Evolutionary conservation across 768 basidiomycete species (phyloP), one percentile per base, ranked within the genome.

Genomic region (Candolleomyces aberdarensis): DNA sequence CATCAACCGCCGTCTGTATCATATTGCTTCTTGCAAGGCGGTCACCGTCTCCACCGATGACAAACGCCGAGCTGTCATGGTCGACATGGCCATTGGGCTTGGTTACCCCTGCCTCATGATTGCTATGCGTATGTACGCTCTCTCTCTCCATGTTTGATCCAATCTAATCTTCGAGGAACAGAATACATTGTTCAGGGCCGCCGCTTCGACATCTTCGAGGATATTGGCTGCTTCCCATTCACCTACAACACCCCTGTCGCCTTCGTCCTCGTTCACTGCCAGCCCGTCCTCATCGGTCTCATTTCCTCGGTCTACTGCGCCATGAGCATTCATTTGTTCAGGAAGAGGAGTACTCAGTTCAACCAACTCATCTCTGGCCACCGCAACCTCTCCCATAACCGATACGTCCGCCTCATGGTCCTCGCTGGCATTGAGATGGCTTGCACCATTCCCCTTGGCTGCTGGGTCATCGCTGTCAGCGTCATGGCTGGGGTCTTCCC

Each of bases 1-100:
- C 68, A 86, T 86, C 68, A 84, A 83, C 65, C 80, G 83, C n/a
- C 81, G 87, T 15, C 79, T 91, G 6, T 88, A 87, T 70, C 74
- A 79, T 63, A 86, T 88, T 51, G 80, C 84, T 6, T 72, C 78
- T 0, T 78, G 85, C 19, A 76, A 77, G 58, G 73, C 78, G 5
- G 82, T 87, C 58, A 80, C 78, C 1, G 75, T 80, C 49, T 81
- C 83, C 19, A 76, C 68, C 32, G 78, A 78, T 5, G 78, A 84
- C 76, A 83, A 80, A 68, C 80, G 80, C n/a, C 76, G 81, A 2
- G 76, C 71, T 4, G 72, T 87, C 55, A 67, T 81, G 56, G 69
- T 82, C 41, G 84, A 86, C 68, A 69, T 86, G 17, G 72, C 75
- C 1, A 82, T 86, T 58, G 79, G 81, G 1, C 60, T 87, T 10